Percentiles rank a stretch among this genome's conserved stretches.
These are phyloP conservation scores for Blastomyces silverae DNA, from an alignment of 2,329 filamentous ascomycete genomes.

Conservation along the genomic window DNA sequence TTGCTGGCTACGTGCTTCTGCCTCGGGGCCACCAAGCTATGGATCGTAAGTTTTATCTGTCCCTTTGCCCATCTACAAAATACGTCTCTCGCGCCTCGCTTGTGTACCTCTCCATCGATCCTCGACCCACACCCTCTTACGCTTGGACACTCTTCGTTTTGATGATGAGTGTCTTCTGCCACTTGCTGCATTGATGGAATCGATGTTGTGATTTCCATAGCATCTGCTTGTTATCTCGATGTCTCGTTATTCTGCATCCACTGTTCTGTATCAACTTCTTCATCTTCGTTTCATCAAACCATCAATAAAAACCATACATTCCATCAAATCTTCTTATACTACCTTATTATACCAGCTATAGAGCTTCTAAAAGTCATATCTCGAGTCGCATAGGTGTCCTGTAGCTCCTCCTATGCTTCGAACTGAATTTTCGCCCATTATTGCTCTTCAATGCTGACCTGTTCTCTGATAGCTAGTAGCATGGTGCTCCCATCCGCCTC, in stretches of 20 bases:
- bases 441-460: slow-evolving; percentile 40
- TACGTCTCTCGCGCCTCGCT: slow-evolving; percentile 10
- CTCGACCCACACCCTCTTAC: slow-evolving; percentile 10
- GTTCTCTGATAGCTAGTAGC: slow-evolving; percentile 36
- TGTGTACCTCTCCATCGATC: slow-evolving; percentile 13
- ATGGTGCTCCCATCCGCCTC: slow-evolving; percentile 42
- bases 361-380: slow-evolving; percentile 25
- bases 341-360: slow-evolving; percentile 24
- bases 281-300: slow-evolving; percentile 33
- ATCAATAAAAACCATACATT: slow-evolving; percentile 34
- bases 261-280: slow-evolving; percentile 23
- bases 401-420: slow-evolving; percentile 24
- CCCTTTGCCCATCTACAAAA: slow-evolving; percentile 17
- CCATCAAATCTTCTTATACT: slow-evolving; percentile 33
- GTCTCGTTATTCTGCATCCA: slow-evolving; percentile 10
- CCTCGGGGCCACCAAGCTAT: slow-evolving; percentile 49
- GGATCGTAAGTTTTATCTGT: slow-evolving; percentile 51
- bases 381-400: slow-evolving; percentile 33
- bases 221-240: background rate
- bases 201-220: slow-evolving; percentile 8
- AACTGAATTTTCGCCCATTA: slow-evolving; percentile 20
- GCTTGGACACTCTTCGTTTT: slow-evolving; percentile 6
- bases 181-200: slow-evolving; percentile 5
- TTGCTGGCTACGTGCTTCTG: slow-evolving; percentile 27
- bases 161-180: slow-evolving; percentile 1